Base-by-base conservation (phyloP, 495 filamentous ascomycete species). In the Aspergillus diversus region DNA sequence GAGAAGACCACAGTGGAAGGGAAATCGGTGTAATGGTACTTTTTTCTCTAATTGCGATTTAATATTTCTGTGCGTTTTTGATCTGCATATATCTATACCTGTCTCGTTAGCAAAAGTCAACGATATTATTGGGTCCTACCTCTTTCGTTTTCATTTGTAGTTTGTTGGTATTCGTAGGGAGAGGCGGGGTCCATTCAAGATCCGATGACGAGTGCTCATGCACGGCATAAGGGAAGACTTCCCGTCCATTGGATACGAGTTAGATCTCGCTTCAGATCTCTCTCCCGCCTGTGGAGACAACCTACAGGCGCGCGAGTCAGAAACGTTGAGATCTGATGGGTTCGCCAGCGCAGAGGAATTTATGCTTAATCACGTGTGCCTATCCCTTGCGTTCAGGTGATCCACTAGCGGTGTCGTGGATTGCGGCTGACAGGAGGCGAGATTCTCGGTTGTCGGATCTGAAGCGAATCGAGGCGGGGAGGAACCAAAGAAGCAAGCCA, bases 1-100 rank as follows among this genome's bases (percentile, higher is more conserved):
- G 65, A 67, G 54, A 67, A 67, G n/a, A 50, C 47, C 16, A 50
- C 16, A 1, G n/a, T 50, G 47, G 47, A 50, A 7, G 16, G n/a
- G 47, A 50, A 50, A 17, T n/a, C 15, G 6, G 5, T 50, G 47
- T 50, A n/a, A 21, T 21, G 11, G 47, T 50, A 9, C 47, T 27
- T 17, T 50, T 11, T 43, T 27, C 2, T 27, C n/a, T 27, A 27
- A 43, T 43, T 43, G 12, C 39, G 4, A n/a, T 43, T 43, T 11
- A 43, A 11, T 43, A n/a, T 43, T 43, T 4, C 11, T 43, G n/a
- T 43, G 11, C n/a, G 11, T 43, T 43, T 12, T 43, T 43, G 11
- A 12, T 43, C 39, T 11, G 11, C 39, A n/a, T 43, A 43, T 12
- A 11, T 12, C 39, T 4, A 43, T 43, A 43, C 21, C 39, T 43